Percentiles rank a stretch among this genome's conserved stretches.
Conservation (phyloP, 345 rosid species). For the Fremontodendron californicum region DNA sequence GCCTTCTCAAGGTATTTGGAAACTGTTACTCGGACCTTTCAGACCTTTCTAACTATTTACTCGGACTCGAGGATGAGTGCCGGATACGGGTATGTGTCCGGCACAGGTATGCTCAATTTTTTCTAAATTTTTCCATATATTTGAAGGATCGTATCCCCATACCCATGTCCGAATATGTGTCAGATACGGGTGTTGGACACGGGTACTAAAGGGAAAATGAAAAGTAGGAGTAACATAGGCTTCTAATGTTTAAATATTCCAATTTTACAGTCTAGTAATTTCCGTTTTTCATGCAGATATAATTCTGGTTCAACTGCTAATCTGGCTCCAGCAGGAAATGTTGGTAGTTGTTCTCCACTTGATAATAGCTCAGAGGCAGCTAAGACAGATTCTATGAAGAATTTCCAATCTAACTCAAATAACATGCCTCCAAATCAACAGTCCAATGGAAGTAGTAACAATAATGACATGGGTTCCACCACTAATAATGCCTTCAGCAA, state of each 20-base stretch:
- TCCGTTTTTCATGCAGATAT: constrained; percentile 35
- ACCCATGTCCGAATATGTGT: too few relatives aligned
- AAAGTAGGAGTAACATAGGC: too few relatives aligned
- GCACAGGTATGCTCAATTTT: too few relatives aligned
- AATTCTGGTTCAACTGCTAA: constrained; percentile 33
- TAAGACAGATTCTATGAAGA: constrained; percentile 33
- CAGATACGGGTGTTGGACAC: too few relatives aligned
- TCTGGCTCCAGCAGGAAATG: constrained; percentile 35
- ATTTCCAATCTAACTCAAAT: constrained; percentile 35
- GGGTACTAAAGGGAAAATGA: too few relatives aligned
- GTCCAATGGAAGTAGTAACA: constrained; percentile 45
- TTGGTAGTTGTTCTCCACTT: constrained; percentile 41
- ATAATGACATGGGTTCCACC: constrained; percentile 38
- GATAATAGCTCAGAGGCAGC: constrained; percentile 40
- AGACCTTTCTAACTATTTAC: too few relatives aligned
- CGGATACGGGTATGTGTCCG: too few relatives aligned
- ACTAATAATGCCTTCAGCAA: constrained; percentile 33
- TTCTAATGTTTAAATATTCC: neutral
- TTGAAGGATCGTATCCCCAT: too few relatives aligned
- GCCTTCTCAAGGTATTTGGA: constrained; percentile 49
- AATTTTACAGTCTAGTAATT: neutral
- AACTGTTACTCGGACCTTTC: too few relatives aligned
- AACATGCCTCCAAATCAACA: constrained; percentile 31
- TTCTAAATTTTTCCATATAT: too few relatives aligned
- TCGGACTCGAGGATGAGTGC: too few relatives aligned